Conservation (phyloP, 1,284 basidiomycete genomes). For the Flammula alnicola region DNA sequence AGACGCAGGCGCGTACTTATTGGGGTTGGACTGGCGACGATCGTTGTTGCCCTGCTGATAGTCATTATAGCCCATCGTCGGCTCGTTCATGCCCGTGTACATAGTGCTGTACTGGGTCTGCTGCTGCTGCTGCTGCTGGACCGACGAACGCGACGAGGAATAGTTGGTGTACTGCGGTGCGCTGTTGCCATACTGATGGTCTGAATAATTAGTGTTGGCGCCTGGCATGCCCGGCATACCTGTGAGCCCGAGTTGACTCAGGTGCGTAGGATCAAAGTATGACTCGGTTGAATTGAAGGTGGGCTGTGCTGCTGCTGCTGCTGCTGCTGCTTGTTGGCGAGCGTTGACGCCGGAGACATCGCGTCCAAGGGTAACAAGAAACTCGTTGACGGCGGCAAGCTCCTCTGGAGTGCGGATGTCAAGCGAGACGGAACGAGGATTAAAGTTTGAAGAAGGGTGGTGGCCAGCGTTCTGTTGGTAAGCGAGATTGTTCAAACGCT, state of each 20-base stretch:
- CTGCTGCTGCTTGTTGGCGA: slow-evolving; percentile 33
- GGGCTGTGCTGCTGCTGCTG: slow-evolving; percentile 24
- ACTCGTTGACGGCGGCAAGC: slow-evolving; percentile 81
- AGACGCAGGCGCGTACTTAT: too few species aligned
- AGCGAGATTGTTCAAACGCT: slow-evolving; percentile 69
- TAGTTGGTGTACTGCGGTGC: slow-evolving; percentile 30
- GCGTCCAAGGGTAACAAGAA: slow-evolving; percentile 76
- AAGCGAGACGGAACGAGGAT: slow-evolving; percentile 74
- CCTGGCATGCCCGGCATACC: slow-evolving; percentile 75
- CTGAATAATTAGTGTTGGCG: slow-evolving; percentile 32
- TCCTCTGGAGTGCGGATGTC: slow-evolving; percentile 80
- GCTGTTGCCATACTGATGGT: slow-evolving; percentile 22
- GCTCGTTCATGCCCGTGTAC: slow-evolving; percentile 41
- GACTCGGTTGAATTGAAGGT: slow-evolving; percentile 34
- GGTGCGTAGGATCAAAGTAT: slow-evolving; percentile 69
- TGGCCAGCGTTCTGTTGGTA: slow-evolving; percentile 43
- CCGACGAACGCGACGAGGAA: slow-evolving; percentile 33
- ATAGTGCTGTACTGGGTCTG: slow-evolving; percentile 35
- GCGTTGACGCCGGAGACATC: slow-evolving; percentile 56
- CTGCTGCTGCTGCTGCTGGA: slow-evolving; percentile 25
- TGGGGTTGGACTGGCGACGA: too few species aligned
- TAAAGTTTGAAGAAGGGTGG: slow-evolving; percentile 46
- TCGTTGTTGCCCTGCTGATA: slow-evolving; percentile 27
- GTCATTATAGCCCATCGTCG: slow-evolving; percentile 32
- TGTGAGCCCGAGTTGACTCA: slow-evolving; percentile 69